Percentiles rank a stretch among this genome's conserved stretches.
phyloP scores from a whole-genome alignment of 495 filamentous ascomycete species.

The Platismatia glauca region DNA sequence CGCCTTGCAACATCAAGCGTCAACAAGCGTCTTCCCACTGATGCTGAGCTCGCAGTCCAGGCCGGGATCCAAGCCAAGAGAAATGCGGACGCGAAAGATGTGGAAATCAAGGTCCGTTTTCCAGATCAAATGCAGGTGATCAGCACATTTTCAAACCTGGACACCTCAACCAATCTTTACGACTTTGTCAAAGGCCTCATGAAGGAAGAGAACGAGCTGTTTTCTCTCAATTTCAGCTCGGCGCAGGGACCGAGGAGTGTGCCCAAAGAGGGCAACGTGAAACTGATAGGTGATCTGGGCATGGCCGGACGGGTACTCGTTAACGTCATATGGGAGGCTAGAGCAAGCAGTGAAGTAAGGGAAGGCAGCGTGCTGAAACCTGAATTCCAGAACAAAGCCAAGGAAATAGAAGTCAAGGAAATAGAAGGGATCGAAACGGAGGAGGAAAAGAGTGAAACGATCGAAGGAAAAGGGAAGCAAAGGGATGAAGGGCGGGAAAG shows the following conservation, averaged over 20 bases:
- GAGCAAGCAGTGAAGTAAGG: slow-evolving; percentile 34
- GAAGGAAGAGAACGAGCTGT: slow-evolving; percentile 37
- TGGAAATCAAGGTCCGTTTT: slow-evolving; percentile 75
- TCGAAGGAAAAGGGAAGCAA: slow-evolving; percentile 27
- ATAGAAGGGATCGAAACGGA: slow-evolving; percentile 32
- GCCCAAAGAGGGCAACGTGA: slow-evolving; percentile 40
- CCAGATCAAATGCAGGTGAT: slow-evolving; percentile 71
- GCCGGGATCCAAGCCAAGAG: slow-evolving; percentile 46
- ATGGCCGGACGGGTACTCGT: slow-evolving; percentile 62
- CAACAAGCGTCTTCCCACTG: slow-evolving; percentile 50
- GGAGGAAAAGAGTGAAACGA: slow-evolving; percentile 39
- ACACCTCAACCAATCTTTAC: slow-evolving; percentile 60
- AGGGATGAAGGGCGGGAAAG: slow-evolving; percentile 23
- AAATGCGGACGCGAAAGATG: slow-evolving; percentile 53
- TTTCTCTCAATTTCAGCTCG: slow-evolving; percentile 38
- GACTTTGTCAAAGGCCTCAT: slow-evolving; percentile 49
- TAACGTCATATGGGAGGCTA: slow-evolving; percentile 68
- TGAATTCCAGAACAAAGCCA: slow-evolving; percentile 57
- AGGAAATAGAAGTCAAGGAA: slow-evolving; percentile 52
- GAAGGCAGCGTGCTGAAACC: slow-evolving; percentile 49
- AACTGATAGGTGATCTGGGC: slow-evolving; percentile 63
- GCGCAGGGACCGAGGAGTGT: slow-evolving; percentile 31
- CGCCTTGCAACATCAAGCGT: slow-evolving; percentile 53
- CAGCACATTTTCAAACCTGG: slow-evolving; percentile 50
- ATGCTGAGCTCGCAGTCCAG: slow-evolving; percentile 39